Evolutionary conservation across 768 basidiomycete species (phyloP).

Genomic region (Tubosaeta sp.): DNA sequence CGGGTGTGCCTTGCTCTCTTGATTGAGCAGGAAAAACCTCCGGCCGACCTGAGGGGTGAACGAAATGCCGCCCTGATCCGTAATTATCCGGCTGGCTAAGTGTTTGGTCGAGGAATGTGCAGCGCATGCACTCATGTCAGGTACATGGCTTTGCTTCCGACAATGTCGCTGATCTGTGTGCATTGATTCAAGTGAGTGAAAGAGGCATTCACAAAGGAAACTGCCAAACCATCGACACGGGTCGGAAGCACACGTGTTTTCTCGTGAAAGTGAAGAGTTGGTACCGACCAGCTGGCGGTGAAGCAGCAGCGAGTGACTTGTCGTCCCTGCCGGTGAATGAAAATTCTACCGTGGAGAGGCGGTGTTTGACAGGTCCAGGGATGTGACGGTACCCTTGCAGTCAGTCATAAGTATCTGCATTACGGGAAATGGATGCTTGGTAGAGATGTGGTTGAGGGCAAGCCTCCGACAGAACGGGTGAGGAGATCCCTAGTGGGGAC

Average conservation of each 20-base stretch:
- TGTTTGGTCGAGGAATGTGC: background rate
- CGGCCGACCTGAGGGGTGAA: background rate
- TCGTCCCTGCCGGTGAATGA: conserved; percentile 10
- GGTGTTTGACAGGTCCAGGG: background rate
- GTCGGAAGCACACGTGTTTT: background rate
- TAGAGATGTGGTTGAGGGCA: background rate
- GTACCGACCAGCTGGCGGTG: background rate
- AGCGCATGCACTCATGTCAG: background rate
- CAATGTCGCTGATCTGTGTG: background rate
- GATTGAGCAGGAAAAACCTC: background rate
- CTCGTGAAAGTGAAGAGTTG: background rate
- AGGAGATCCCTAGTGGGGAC: background rate
- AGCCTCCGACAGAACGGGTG: background rate
- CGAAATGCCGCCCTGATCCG: background rate
- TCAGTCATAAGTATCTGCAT: background rate
- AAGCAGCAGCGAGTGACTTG: background rate
- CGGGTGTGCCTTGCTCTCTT: background rate
- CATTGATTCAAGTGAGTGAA: background rate
- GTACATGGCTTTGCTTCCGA: background rate
- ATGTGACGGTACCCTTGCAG: background rate
- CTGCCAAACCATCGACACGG: background rate
- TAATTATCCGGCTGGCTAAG: background rate
- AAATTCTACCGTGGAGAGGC: conserved; percentile 1
- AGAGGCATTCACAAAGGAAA: background rate
- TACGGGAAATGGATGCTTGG: background rate